These are phyloP conservation scores for Senna siamea DNA, from an alignment of 306 rosid genomes.

Conservation along the genomic window DNA sequence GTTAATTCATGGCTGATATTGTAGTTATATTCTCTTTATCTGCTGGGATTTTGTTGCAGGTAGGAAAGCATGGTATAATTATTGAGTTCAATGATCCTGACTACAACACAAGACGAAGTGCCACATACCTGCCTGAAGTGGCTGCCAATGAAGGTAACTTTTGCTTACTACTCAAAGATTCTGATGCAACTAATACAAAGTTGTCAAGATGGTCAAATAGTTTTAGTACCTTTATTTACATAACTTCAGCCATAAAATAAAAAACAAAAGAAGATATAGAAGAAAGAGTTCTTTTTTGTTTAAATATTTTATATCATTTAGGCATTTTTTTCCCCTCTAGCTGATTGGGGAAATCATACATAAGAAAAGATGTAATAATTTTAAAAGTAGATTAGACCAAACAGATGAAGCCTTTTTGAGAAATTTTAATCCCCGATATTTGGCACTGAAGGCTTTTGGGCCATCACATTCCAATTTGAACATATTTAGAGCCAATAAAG, in stretches of 20 bases:
- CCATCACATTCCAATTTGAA: neutral
- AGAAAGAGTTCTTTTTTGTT: neutral
- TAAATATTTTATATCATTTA: neutral
- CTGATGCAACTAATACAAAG: neutral
- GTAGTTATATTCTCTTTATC: conserved; percentile 16
- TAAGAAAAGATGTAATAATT: neutral
- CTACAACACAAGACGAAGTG: conserved; percentile 82
- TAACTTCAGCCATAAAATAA: neutral
- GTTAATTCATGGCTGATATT: neutral
- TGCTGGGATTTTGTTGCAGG: conserved; percentile 52
- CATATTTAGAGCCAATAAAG: neutral
- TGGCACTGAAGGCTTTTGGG: neutral
- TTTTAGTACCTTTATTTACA: neutral
- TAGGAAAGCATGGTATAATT: conserved; percentile 93
- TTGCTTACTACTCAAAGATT: conserved; percentile 12
- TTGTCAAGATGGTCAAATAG: neutral
- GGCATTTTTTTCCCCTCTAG: neutral
- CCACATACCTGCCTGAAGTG: conserved; percentile 94
- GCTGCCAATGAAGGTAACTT: conserved; percentile 85
- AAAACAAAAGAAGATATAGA: neutral
- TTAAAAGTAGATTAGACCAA: neutral
- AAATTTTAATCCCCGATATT: neutral
- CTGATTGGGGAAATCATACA: neutral
- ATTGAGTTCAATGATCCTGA: conserved; percentile 89
- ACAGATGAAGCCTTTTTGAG: neutral